Conservation (phyloP, 2,329 filamentous ascomycete genomes). For the Colletotrichum filicis region DNA sequence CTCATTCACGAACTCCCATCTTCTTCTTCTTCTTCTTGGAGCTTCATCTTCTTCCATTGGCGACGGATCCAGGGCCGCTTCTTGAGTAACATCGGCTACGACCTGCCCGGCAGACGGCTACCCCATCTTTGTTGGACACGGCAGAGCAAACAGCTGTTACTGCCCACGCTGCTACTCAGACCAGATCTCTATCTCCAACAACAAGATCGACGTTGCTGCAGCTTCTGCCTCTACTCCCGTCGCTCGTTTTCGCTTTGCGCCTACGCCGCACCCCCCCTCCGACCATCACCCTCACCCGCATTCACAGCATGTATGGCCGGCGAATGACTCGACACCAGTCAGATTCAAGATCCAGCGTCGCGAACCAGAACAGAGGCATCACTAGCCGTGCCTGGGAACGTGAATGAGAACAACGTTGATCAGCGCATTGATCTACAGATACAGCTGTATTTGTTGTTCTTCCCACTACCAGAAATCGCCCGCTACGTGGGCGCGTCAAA, state of each 20-base stretch:
- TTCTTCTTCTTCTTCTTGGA: conserved; percentile 4
- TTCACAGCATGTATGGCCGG: conserved; percentile 32
- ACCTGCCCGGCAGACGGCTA: background rate
- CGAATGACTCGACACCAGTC: conserved; percentile 34
- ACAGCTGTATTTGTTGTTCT: conserved; percentile 25
- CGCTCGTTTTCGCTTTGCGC: conserved; percentile 21
- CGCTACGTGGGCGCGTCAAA: background rate
- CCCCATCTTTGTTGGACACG: conserved; percentile 1
- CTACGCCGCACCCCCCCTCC: conserved; percentile 9
- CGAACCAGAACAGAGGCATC: conserved; percentile 28
- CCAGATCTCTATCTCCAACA: background rate
- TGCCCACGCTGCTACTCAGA: background rate
- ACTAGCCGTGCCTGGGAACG: conserved; percentile 2
- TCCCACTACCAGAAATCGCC: background rate
- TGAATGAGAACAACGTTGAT: conserved; percentile 23
- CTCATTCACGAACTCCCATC: background rate
- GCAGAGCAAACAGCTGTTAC: background rate
- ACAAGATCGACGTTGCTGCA: background rate
- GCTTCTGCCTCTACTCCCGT: conserved; percentile 10
- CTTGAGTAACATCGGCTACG: background rate
- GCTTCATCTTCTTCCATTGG: conserved; percentile 20
- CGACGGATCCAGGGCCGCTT: background rate
- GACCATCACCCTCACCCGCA: conserved; percentile 2
- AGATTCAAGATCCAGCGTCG: conserved; percentile 27
- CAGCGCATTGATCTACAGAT: conserved; percentile 14